phyloP scores from a whole-genome alignment of 2,329 filamentous ascomycete genomes.

The Rugonectria rugulosa region DNA sequence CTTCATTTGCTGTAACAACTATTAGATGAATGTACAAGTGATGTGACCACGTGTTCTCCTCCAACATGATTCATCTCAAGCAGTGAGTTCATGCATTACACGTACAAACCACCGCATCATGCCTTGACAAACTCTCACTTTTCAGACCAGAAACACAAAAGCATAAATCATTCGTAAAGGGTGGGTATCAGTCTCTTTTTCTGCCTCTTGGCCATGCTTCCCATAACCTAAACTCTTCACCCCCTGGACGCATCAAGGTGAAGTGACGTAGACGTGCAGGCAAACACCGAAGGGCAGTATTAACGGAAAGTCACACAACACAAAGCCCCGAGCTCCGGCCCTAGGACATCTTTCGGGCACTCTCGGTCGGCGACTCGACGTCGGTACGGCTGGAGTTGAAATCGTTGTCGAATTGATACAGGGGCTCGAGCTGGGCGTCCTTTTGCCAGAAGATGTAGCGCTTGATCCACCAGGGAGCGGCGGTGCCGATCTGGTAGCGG shows the following conservation, averaged over 20 bases:
- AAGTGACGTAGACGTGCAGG: not conserved
- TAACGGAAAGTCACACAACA: not conserved
- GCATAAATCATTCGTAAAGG: conserved; percentile 11
- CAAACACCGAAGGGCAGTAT: not conserved
- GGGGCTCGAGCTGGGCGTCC: conserved; percentile 42
- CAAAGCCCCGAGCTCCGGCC: not conserved
- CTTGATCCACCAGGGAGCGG: conserved; percentile 32
- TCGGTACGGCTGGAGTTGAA: conserved; percentile 17
- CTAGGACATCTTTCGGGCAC: conserved; percentile 21
- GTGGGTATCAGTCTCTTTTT: conserved; percentile 14
- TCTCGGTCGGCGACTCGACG: conserved; percentile 23
- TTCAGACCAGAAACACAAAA: not conserved
- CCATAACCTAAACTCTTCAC: not conserved
- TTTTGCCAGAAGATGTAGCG: conserved; percentile 42
- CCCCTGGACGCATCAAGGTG: not conserved
- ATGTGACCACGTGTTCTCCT: no score
- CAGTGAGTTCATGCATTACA: no score
- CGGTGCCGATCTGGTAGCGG: conserved; percentile 40
- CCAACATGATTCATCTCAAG: no score
- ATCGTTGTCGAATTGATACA: conserved; percentile 47
- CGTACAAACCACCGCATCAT: not conserved
- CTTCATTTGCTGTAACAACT: no score
- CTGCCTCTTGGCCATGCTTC: not conserved
- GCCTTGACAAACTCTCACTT: not conserved
- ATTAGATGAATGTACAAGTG: no score